Percentiles rank a stretch among this genome's conserved stretches.
Conservation (phyloP, 2,329 filamentous ascomycete species). For the Penicillium sp. region DNA sequence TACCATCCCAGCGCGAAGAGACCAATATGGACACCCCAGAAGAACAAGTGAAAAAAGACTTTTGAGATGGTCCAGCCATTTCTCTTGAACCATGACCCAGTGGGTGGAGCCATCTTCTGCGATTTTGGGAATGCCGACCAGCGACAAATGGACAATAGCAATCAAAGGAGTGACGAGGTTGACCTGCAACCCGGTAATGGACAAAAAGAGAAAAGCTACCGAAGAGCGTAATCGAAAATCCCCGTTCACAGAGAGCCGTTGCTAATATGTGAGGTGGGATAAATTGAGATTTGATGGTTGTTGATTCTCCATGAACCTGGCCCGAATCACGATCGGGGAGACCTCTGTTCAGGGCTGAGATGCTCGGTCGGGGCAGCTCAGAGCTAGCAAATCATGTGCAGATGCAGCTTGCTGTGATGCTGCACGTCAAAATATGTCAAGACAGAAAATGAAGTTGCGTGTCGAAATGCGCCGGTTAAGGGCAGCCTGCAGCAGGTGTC, state of each 20-base stretch:
- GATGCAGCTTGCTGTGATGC: neutral
- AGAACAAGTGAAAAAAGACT: slow-evolving; percentile 76
- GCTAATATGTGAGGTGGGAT: neutral
- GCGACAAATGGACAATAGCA: slow-evolving; percentile 24
- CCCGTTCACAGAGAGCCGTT: neutral
- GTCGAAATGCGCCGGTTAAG: neutral
- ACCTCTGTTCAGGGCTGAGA: neutral
- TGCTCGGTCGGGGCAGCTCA: neutral
- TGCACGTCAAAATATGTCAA: neutral
- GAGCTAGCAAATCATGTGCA: neutral
- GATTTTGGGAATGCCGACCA: slow-evolving; percentile 24
- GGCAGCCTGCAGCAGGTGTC: neutral
- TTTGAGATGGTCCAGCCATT: slow-evolving; percentile 71
- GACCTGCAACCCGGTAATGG: slow-evolving; percentile 22
- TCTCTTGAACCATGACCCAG: slow-evolving; percentile 22
- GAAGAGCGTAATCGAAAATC: neutral
- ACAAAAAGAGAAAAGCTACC: neutral
- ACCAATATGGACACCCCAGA: slow-evolving; percentile 75
- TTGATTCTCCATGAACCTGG: slow-evolving; percentile 24
- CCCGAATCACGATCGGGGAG: neutral
- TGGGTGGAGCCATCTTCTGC: slow-evolving; percentile 13
- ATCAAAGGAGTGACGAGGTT: slow-evolving; percentile 24
- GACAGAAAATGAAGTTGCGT: neutral
- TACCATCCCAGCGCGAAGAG: slow-evolving; percentile 88
- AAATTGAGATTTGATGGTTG: slow-evolving; percentile 1